These are phyloP conservation scores for Pseudophaeomoniella oleicola DNA, from an alignment of 2,329 filamentous ascomycete species.

Conservation along the genomic window DNA sequence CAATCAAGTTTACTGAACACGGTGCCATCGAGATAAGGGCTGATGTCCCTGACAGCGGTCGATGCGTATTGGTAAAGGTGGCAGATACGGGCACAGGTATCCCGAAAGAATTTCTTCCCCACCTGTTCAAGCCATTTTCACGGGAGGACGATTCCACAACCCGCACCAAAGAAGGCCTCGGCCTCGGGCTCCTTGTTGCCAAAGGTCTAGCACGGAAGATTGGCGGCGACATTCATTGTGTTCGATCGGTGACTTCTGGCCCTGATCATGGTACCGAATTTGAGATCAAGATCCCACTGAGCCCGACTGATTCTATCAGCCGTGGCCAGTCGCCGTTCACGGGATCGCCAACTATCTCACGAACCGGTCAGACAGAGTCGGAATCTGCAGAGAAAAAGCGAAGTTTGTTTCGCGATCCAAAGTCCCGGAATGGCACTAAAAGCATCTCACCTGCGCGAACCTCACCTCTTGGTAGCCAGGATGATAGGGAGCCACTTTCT, in stretches of 20 bases:
- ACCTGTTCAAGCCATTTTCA: constrained; percentile 56
- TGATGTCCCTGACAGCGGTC: constrained; percentile 33
- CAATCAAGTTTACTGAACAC: constrained; percentile 55
- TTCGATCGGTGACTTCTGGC: constrained; percentile 47
- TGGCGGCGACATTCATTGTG: constrained; percentile 51
- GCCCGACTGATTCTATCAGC: constrained; percentile 31
- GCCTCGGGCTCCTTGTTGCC: constrained; percentile 55
- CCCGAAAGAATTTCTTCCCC: constrained; percentile 48
- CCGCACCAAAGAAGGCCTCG: constrained; percentile 52
- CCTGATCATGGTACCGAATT: constrained; percentile 52
- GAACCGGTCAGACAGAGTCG: not conserved
- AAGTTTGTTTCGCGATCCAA: constrained; percentile 11
- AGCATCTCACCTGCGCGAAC: constrained; percentile 7
- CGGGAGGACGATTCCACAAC: constrained; percentile 55
- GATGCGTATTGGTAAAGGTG: constrained; percentile 46
- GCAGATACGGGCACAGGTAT: constrained; percentile 56
- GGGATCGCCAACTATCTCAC: not conserved
- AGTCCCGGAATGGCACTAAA: constrained; percentile 11
- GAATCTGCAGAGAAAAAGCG: constrained; percentile 8
- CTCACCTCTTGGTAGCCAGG: not conserved
- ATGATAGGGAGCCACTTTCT: constrained; percentile 12
- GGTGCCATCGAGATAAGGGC: constrained; percentile 45
- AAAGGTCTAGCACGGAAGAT: constrained; percentile 56
- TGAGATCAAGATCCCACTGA: constrained; percentile 50
- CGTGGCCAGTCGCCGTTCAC: constrained; percentile 31